Evolutionary conservation across 2,329 filamentous ascomycete genomes (phyloP), one percentile per base, ranked within the genome.

Genomic region (Xylaria arbuscula): DNA sequence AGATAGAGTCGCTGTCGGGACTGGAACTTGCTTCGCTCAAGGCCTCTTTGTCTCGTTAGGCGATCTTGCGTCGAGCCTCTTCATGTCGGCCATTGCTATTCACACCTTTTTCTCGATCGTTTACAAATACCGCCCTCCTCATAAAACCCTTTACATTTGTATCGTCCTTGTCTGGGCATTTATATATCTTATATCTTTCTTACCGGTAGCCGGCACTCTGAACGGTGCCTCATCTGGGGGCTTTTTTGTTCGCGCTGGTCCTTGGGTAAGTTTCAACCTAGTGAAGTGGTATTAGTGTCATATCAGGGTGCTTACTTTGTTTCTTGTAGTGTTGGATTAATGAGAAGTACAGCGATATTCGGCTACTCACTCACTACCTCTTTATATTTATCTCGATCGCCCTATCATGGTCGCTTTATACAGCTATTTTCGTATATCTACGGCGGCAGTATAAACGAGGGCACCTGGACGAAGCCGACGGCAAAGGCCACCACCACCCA

Each of bases 11-110:
- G 73, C 84, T 1, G 87, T 89, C 0, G 83, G 83, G 2, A 85
- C 84, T 0, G 72, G 81, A 1, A 81, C 85, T 6, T 93, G 90
- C 78, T 86, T 81, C 74, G 85, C 85, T 0, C 90, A 93, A 77
- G 90, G 89, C n/a, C 89, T 90, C 78, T 88, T 92, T 56, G 82
- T 92, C 2, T 90, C 89, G 4, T 87, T 86, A 0, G 91, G 90
- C 36, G 89, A 92, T 74, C 75, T 93, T 62, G 84, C 89, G 0
- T 89, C 87, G 28, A 90, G 89, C 69, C 85, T 90, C 62, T 93
- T 91, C 76, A 90, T 92, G 71, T 85, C 88, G 2, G 81, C 83
- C 0, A 91, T 93, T 72, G 90, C 89, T 5, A 68, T 89, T 0
- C 90, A 92, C 75, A 92, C 90, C 0, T 92, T 90, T 72, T 81